Evolutionary conservation across 2,329 filamentous ascomycete genomes (phyloP), one percentile per base, ranked within the genome.

Genomic region (Aspergillus tanneri): DNA sequence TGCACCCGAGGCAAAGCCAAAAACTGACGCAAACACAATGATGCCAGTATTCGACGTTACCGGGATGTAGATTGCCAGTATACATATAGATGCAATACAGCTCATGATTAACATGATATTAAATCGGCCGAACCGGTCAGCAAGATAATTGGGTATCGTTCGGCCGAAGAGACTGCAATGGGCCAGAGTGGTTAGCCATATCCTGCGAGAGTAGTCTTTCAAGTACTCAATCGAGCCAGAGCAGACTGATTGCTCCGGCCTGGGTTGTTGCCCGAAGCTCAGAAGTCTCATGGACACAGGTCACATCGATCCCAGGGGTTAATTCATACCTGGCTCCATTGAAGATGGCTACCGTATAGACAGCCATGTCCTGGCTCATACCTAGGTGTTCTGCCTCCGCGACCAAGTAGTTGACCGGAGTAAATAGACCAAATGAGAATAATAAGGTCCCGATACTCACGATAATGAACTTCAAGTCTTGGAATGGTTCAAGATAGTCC

Each of bases 391-490:
- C 60, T 0, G 77, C 79, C 51, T 78, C 63, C 1, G 73, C 63
- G 32, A 74, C 71, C 38, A 79, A 63, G 50, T 74, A 83, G 50
- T 73, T 77, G 54, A 78, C 76, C 2, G 80, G 79, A 21, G 82
- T 58, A 61, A 87, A 81, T 57, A 87, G 84, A 68, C 79, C 79
- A 52, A 74, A 69, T 70, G 80, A 78, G 73, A 84, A 78, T 61
- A 46, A 60, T 32, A 62, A 63, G 2, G 49, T 35, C 2, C 27
- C 58, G 3, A 51, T 50, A 32, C 60, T 52, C 3, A 59, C 57
- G 8, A 64, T 32, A 2, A 55, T 24, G 6, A 62, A 64, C 22
- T 54, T 51, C 2, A 55, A 18, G 28, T 65, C 63, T 14, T 49
- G 49, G 9, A 65, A 49, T 12, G 62, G 62, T 2, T 51, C 25